Conservation (phyloP, 2,329 filamentous ascomycete genomes). For the Triangularia setosa region DNA sequence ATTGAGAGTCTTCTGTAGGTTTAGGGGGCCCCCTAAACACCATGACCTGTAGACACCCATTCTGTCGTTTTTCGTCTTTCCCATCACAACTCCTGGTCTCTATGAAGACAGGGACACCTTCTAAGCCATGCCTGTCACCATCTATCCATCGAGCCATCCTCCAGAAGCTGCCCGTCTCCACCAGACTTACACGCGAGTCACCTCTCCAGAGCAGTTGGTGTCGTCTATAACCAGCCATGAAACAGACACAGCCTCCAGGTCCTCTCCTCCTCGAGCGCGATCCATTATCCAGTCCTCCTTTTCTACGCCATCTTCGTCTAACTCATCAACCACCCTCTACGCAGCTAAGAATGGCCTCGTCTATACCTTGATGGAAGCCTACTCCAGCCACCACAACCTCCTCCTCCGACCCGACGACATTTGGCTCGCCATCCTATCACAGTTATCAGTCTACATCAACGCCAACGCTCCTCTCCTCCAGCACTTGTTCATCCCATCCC, state of each 20-base stretch:
- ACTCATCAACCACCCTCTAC: conserved; percentile 20
- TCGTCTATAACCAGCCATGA: conserved; percentile 19
- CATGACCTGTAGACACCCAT: not conserved
- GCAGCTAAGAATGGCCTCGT: conserved; percentile 38
- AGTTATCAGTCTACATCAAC: conserved; percentile 46
- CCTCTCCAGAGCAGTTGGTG: conserved; percentile 21
- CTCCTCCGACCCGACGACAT: conserved; percentile 49
- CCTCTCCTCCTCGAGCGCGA: not conserved
- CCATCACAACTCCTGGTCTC: not conserved
- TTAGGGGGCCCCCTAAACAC: not conserved
- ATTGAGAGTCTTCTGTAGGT: not conserved
- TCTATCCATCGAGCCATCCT: conserved; percentile 15
- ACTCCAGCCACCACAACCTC: conserved; percentile 43
- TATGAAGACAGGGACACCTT: not conserved
- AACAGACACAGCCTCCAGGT: not conserved
- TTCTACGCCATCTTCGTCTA: conserved; percentile 29
- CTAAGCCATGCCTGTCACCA: conserved; percentile 19
- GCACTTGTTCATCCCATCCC: conserved; percentile 26
- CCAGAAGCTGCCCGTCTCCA: conserved; percentile 12
- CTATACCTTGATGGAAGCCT: conserved; percentile 36
- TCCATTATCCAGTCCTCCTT: conserved; percentile 21
- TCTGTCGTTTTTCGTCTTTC: not conserved
- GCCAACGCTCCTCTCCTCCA: conserved; percentile 43
- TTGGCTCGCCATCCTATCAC: conserved; percentile 49
- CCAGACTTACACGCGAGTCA: conserved; percentile 15